These are phyloP conservation scores for Sordariomycetes sp. DNA, from an alignment of 2,329 filamentous ascomycete species.

Conservation along the genomic window DNA sequence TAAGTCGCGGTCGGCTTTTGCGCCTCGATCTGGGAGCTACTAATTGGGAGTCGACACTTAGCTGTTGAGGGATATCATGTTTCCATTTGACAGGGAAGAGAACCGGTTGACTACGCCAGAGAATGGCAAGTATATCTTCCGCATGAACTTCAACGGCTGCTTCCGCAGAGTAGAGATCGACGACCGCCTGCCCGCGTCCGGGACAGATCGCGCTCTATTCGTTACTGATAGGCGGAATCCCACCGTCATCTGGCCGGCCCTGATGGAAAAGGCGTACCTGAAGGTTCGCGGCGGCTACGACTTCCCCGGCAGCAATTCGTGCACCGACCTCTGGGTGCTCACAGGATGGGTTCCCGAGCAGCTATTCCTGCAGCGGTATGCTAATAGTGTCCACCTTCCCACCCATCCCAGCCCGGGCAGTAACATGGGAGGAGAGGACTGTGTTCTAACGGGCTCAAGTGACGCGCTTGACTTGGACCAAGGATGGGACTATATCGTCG, in stretches of 20 bases:
- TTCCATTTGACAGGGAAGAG: constrained; percentile 56
- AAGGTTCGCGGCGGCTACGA: constrained; percentile 95
- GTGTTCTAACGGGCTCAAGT: constrained; percentile 23
- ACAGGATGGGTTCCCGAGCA: constrained; percentile 98
- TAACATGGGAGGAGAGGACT: background rate
- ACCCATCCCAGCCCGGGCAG: background rate
- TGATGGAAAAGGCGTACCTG: constrained; percentile 92
- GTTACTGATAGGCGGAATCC: constrained; percentile 80
- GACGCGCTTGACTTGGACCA: constrained; percentile 67
- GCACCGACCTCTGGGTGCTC: constrained; percentile 84
- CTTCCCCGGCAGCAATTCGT: constrained; percentile 94
- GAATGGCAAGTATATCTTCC: constrained; percentile 83
- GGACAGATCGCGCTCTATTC: constrained; percentile 65
- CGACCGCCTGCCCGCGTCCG: constrained; percentile 73
- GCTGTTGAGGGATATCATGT: constrained; percentile 47
- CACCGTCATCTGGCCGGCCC: constrained; percentile 76
- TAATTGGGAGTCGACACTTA: background rate
- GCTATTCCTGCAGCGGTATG: constrained; percentile 68
- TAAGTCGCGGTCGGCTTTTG: constrained; percentile 22
- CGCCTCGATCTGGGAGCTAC: background rate
- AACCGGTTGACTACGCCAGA: constrained; percentile 53
- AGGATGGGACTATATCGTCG: constrained; percentile 68
- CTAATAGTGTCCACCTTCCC: background rate
- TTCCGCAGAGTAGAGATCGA: constrained; percentile 82
- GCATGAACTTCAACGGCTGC: constrained; percentile 93